These are phyloP conservation scores for Canariomyces notabilis DNA, from an alignment of 2,329 filamentous ascomycete genomes.

Conservation along the genomic window DNA sequence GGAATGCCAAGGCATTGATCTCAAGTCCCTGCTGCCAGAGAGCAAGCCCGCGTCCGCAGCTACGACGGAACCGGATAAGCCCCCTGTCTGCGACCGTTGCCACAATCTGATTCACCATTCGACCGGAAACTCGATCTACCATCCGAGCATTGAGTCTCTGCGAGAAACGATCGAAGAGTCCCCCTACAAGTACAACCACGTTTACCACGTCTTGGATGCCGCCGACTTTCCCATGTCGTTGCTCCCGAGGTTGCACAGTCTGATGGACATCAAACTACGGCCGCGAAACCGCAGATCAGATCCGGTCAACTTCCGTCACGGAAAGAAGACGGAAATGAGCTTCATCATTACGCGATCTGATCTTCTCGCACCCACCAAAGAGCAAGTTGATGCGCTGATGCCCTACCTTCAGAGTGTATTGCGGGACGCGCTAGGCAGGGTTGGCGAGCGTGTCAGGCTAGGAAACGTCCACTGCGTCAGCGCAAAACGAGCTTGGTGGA, in stretches of 20 bases:
- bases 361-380: constrained; percentile 75
- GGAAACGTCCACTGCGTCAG: constrained; percentile 87
- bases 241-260: constrained; percentile 66
- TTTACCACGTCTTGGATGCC: constrained; percentile 92
- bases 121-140: constrained; percentile 64
- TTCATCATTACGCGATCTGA: constrained; percentile 91
- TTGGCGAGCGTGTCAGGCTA: constrained; percentile 66
- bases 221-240: constrained; percentile 96
- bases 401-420: constrained; percentile 75
- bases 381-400: constrained; percentile 81
- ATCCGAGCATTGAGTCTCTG: constrained; percentile 76
- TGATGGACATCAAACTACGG: constrained; percentile 67
- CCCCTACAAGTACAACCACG: constrained; percentile 83
- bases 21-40: constrained; percentile 33
- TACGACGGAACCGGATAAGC: constrained; percentile 23
- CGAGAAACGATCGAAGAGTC: constrained; percentile 82
- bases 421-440: constrained; percentile 65
- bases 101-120: constrained; percentile 76
- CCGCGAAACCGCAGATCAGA: constrained; percentile 75
- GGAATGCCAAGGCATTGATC: constrained; percentile 42
- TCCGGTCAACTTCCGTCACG: constrained; percentile 57
- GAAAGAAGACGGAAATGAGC: constrained; percentile 70
- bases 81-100: constrained; percentile 79
- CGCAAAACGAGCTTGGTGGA: constrained; percentile 86
- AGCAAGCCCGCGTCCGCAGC: neutral